Evolutionary conservation across 441 rosid genomes (phyloP), one percentile per base, ranked within the genome.

Genomic region (Populus tomentosa): DNA sequence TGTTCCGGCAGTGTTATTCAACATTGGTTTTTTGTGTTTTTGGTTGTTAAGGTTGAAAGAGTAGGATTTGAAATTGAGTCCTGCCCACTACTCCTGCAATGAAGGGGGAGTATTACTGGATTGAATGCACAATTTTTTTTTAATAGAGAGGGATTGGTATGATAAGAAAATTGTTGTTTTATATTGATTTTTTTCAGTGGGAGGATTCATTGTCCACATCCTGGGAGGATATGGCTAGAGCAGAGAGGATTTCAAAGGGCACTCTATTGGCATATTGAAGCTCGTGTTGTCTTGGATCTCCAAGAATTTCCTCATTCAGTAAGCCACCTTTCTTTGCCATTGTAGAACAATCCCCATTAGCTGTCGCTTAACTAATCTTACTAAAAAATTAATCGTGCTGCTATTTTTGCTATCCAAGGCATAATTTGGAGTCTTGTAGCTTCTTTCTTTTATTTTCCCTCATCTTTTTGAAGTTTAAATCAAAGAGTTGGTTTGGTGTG

Each of bases 231-330:
- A 86, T 96, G 99, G 98, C 66, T 96, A 86, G 99, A 96, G 88
- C 99, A 96, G 85, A 86, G 97, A 81, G 99, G 99, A 30, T 82
- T 94, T 77, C 99, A 96, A 83, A 90, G 94, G 83, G 93, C 97
- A 4, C 84, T 96, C 16, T 96, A 96, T 70, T 94, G 99, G 98
- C 99, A 94, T 78, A 96, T 94, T n/a, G 98, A 96, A 84, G 98
- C 99, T 82, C 95, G 94, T 71, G 99, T 96, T 33, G 98, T 94
- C 24, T 89, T 96, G 76, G 98, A 96, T 86, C 98, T 96, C 67
- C 92, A 87, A 81, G 98, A 96, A 77, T 77, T 86, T 77, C 84
- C 82, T 53, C 79, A 87, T 77, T 90, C 95, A 42, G 97, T 92
- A 86, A 87, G 46, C 38, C 50, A 30, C 26, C 20, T 30, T 18